Conservation (phyloP, 768 basidiomycete species). For the Phaeotremella skinneri region DNA sequence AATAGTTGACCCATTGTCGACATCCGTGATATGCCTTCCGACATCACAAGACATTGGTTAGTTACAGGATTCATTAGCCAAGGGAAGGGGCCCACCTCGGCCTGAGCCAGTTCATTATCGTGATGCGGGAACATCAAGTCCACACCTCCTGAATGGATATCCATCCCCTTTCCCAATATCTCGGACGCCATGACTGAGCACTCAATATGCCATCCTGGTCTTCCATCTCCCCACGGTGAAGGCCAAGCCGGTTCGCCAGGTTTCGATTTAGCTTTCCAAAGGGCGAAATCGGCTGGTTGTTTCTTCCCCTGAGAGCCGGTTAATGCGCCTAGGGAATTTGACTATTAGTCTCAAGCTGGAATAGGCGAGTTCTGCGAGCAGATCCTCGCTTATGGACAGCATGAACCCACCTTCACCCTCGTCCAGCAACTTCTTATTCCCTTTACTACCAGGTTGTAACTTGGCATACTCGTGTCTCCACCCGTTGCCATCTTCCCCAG, state of each 20-base stretch:
- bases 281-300: slow-evolving; percentile 87
- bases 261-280: slow-evolving; percentile 91
- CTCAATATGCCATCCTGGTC: slow-evolving; percentile 99
- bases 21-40: slow-evolving; percentile 87
- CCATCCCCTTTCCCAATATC: slow-evolving; percentile 83
- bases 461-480: slow-evolving; percentile 81
- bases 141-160: slow-evolving; percentile 95
- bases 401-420: slow-evolving; percentile 78
- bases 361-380: no score
- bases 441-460: slow-evolving; percentile 92
- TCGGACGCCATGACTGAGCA: slow-evolving; percentile 98
- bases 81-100: slow-evolving; percentile 62
- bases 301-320: slow-evolving; percentile 64
- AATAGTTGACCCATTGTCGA: slow-evolving; percentile 95
- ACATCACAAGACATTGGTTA: background rate
- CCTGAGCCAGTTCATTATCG: slow-evolving; percentile 97
- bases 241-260: slow-evolving; percentile 95
- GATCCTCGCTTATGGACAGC: background rate
- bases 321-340: slow-evolving; percentile 57
- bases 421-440: slow-evolving; percentile 81
- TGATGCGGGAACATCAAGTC: slow-evolving; percentile 99
- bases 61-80: no score
- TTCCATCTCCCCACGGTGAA: slow-evolving; percentile 91
- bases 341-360: background rate
- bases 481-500: slow-evolving; percentile 52